Evolutionary conservation across 495 filamentous ascomycete genomes (phyloP), one percentile per base, ranked within the genome.

Genomic region (Penicillium goetzii): DNA sequence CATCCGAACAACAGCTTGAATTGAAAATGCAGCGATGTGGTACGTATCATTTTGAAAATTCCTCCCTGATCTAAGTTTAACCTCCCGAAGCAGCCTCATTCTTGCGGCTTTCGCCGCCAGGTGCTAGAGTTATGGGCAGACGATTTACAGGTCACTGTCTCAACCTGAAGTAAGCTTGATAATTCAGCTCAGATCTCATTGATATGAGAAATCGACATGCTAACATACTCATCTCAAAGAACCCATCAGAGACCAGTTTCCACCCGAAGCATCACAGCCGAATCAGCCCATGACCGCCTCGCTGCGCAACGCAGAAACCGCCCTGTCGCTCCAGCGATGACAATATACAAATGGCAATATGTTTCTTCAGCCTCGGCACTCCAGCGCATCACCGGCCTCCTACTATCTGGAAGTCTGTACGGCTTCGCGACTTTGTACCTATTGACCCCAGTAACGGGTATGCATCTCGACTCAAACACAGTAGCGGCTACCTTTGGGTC

Each of bases 291-390:
- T 11, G 36, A 60, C 19, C 65, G 55, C 77, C 91, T 96, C 69
- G 85, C 81, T 63, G 75, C 81, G 28, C 92, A 96, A 74, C 92
- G 92, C 66, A 86, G 85, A 59, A 66, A 79, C 58, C 92, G 92
- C 40, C 92, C 92, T 62, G 82, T 91, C 52, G 81, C 90, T 28
- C 92, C 92, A 26, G 90, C 95, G 71, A 84, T 97, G 56, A 73
- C 77, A 40, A 89, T 92, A 81, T 97, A 96, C 84, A 81, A 86
- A 71, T 86, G 87, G 61, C 89, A 90, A 34, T 94, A 87, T 84
- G 86, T 87, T 65, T 73, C 78, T 11, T 58, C 61, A 1, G 58
- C 40, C 3, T 92, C 89, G 12, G 74, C 69, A 28, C 77, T 88
- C 69, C 86, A 89, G 74, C 88, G 92, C 52, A 83, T 96, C 74